Percentiles rank a stretch among this genome's conserved stretches.
Evolutionary conservation across 495 filamentous ascomycete genomes (phyloP).

Genomic region (Oidiodendron maius): DNA sequence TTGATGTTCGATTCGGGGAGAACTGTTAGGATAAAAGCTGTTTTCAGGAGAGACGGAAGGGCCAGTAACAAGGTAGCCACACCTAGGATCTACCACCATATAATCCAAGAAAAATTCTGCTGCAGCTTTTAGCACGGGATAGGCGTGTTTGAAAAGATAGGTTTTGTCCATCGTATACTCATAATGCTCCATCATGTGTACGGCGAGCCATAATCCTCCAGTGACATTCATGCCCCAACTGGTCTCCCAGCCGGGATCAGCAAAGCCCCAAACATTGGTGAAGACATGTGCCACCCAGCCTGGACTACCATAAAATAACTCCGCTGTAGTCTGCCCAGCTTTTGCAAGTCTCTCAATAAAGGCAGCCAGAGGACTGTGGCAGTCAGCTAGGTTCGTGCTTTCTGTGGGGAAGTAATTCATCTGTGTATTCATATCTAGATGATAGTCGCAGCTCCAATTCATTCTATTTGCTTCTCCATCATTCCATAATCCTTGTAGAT

Average conservation of each 20-base stretch:
- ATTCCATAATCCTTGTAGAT: conserved; percentile 47
- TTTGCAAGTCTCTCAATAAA: too few relatives aligned
- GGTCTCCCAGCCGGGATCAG: conserved; percentile 39
- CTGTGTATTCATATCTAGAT: conserved; percentile 44
- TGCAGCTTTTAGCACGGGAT: conserved; percentile 31
- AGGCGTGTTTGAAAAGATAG: conserved; percentile 23
- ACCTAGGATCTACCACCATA: too few relatives aligned
- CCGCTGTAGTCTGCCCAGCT: too few relatives aligned
- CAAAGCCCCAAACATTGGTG: too few relatives aligned
- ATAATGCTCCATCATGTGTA: conserved; percentile 38
- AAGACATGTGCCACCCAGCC: too few relatives aligned
- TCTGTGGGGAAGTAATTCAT: conserved; percentile 49
- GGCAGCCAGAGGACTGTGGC: conserved; percentile 26
- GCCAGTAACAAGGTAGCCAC: too few relatives aligned
- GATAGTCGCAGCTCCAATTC: conserved; percentile 41
- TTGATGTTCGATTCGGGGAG: conserved; percentile 8
- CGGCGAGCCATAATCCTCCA: conserved; percentile 31
- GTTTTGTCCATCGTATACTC: conserved; percentile 27
- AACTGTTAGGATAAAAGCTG: conserved; percentile 22
- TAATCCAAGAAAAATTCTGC: too few relatives aligned
- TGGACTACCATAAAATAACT: too few relatives aligned
- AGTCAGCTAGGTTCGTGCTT: conserved; percentile 26
- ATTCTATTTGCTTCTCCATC: conserved; percentile 32
- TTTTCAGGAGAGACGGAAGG: too few relatives aligned
- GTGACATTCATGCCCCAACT: conserved; percentile 26